Evolutionary conservation across 805 yeast species (phyloP).

Genomic region (Yarrowia sp.): DNA sequence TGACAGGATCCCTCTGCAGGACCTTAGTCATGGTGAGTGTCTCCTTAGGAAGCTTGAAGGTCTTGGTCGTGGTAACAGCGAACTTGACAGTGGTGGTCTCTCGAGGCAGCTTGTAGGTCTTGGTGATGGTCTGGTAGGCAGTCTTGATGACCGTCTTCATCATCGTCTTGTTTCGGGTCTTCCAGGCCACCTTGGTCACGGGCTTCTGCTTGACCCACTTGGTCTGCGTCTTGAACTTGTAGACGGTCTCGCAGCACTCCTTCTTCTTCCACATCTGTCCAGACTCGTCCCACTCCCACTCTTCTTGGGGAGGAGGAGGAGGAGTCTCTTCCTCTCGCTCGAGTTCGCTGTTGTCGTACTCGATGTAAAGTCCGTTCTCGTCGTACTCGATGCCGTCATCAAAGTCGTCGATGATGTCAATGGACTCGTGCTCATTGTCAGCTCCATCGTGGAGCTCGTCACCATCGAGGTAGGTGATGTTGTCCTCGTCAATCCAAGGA

Average conservation of each 20-base stretch:
- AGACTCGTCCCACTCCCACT: neutral
- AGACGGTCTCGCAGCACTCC: conserved; percentile 1
- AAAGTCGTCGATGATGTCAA: neutral
- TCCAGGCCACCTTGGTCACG: neutral
- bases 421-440: neutral
- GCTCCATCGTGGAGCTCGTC: neutral
- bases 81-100: neutral
- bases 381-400: neutral
- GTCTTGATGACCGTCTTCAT: neutral
- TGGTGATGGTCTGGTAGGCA: neutral
- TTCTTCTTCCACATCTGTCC: conserved; percentile 6
- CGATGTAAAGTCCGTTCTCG: neutral
- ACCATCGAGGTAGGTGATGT: neutral
- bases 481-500: neutral
- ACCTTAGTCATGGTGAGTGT: neutral
- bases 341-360: neutral
- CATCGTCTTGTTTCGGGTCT: conserved; percentile 1
- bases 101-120: neutral
- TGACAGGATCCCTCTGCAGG: neutral
- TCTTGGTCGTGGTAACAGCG: neutral
- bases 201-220: conserved; percentile 1
- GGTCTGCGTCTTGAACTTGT: neutral
- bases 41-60: neutral
- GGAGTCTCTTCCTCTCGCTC: neutral
- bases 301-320: neutral